Evolutionary conservation across 352 stramenopile species (phyloP), one percentile per base, ranked within the genome.

Genomic region (Aphanomyces stellatus): DNA sequence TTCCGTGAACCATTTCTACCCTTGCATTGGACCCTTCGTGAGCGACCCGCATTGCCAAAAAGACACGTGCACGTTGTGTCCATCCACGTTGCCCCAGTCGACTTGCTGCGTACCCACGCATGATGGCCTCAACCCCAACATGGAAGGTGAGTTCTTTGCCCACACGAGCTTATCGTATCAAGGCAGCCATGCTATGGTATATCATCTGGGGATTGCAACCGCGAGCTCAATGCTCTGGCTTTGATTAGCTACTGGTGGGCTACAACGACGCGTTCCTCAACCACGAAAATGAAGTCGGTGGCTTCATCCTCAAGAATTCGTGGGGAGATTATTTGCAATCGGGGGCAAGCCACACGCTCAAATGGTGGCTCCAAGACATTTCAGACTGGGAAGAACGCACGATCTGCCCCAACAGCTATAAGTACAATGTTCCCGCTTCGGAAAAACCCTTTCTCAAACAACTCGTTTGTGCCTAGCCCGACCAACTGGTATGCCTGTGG

Each of bases 1-100:
- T 27, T 86, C 84, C 74, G 74, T 83, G 40, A 88, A 80, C 11
- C 83, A 90, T 71, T 92, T 89, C 72, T 90, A 92, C 61, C 83
- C 83, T n/a, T 92, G 81, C 67, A 92, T 90, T 33, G 78, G 79
- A 4, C 68, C 69, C 25, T 86, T 92, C 49, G 71, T 80, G 27
- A 85, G 17, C 49, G 74, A 88, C 62, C 73, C 65, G 40, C 79
- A 90, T 42, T 92, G 83, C 67, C 76, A 88, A 56, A 76, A 77
- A 5, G 69, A 71, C 25, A 70, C 63, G 8, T 92, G 81, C 61
- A 90, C 81, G 7, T 51, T 92, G 3, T 92, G 83, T 19, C 83
- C 81, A 4, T 51, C 33, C n/a, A 71, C 84, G 31, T 34, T 87
- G 28, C 55, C 75, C 13, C 72, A 76, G 49, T 80, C 80, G 31